A percentile compares a stretch with the other conserved stretches of the same genome.
Evolutionary conservation across 2,329 filamentous ascomycete genomes (phyloP).

Genomic region (Westerdykella ornata): DNA sequence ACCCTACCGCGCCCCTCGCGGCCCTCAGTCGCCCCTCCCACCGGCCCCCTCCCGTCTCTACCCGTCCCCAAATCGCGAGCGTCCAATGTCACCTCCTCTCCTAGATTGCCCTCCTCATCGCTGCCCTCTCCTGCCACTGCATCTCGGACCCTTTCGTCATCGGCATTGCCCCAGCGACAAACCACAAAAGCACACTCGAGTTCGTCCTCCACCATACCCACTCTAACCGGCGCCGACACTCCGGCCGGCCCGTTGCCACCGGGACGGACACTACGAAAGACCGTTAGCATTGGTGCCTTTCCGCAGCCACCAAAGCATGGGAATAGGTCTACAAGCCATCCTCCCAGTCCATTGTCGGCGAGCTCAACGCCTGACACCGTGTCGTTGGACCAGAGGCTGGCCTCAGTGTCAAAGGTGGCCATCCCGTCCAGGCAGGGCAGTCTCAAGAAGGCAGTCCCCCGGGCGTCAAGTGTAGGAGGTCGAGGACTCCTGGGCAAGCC

Average conservation of each 20-base stretch:
- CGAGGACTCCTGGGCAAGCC: constrained; percentile 30
- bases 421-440: constrained; percentile 29
- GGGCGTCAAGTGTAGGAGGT: constrained; percentile 36
- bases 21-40: constrained; percentile 59
- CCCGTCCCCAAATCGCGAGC: constrained; percentile 66
- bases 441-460: constrained; percentile 49
- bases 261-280: constrained; percentile 71
- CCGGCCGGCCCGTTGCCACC: constrained; percentile 21
- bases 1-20: constrained; percentile 60
- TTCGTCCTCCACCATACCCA: constrained; percentile 44
- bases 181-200: constrained; percentile 19
- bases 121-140: constrained; percentile 21
- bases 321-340: constrained; percentile 54
- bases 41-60: constrained; percentile 64
- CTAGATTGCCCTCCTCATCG: constrained; percentile 20
- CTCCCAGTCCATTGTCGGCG: constrained; percentile 47
- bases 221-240: constrained; percentile 41
- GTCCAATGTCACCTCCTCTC: constrained; percentile 36
- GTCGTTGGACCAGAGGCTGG: constrained; percentile 29
- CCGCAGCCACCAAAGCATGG: constrained; percentile 75
- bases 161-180: constrained; percentile 25
- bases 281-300: constrained; percentile 89
- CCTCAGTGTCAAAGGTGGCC: constrained; percentile 20
- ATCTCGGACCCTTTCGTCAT: constrained; percentile 30
- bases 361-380: constrained; percentile 42